A percentile compares a stretch with the other conserved stretches of the same genome.
These are phyloP conservation scores for Nicotiana paniculata DNA, from an alignment of 257 asterid genomes.

Conservation along the genomic window DNA sequence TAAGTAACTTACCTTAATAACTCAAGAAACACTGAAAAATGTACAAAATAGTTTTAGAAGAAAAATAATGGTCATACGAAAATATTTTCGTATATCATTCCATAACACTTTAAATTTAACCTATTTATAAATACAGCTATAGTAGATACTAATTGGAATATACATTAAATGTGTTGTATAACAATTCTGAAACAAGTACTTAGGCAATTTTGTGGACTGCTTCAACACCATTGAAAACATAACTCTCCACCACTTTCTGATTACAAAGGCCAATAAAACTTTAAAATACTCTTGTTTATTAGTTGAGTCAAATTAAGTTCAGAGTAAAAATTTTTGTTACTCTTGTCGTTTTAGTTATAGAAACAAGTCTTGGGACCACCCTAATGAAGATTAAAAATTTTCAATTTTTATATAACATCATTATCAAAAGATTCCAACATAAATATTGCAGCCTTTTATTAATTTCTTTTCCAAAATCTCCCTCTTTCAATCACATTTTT, in stretches of 20 bases:
- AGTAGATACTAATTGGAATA: too few relatives aligned
- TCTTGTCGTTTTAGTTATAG: background rate
- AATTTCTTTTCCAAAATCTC: background rate
- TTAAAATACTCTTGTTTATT: background rate
- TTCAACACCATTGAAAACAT: background rate
- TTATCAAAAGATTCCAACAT: slow-evolving; percentile 3
- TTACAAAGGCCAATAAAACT: background rate
- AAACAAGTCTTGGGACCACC: background rate
- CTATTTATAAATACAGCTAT: background rate
- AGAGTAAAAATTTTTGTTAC: background rate
- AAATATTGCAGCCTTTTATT: background rate
- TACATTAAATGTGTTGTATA: background rate
- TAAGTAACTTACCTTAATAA: background rate
- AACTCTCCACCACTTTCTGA: background rate
- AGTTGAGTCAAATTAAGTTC: background rate
- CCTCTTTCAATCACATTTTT: background rate
- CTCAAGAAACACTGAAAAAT: background rate
- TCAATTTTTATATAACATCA: background rate
- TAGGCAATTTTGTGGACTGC: background rate
- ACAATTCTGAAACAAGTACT: background rate
- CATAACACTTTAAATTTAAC: background rate
- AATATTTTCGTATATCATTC: background rate
- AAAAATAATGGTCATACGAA: background rate
- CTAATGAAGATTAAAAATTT: background rate
- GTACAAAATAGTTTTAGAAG: background rate